Evolutionary conservation across 1,284 basidiomycete species (phyloP), one percentile per base, ranked within the genome.

Genomic region (Pseudozyma flocculosa): DNA sequence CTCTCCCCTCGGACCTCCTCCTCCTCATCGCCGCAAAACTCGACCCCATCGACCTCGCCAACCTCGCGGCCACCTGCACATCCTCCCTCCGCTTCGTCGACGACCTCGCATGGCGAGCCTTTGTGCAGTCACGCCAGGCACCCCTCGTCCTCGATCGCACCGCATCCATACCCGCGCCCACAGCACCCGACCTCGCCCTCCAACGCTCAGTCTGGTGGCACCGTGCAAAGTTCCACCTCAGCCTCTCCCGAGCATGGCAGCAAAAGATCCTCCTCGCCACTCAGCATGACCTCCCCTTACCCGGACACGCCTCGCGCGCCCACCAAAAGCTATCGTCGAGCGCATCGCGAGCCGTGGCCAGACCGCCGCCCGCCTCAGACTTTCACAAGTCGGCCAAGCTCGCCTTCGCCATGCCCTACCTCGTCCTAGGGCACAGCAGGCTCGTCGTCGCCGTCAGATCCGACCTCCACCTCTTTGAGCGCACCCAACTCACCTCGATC

Each of bases 1-100:
- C 36, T 4, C 50, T 65, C 1, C 54, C 57, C 9, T 26, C 50
- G 24, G 62, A 65, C 29, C 41, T 65, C 15, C 57, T 57, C 57
- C 45, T 65, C 3, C 43, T 43, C 45, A 60, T 65, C 57, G 55
- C 56, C 22, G 9, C 38, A 4, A 41, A 47, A 9, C 45, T 65
- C 2, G 2, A 17, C 7, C 30, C 39, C 10, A 10, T 11, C 23
- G 19, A 48, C 21, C 43, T 50, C n/a, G 32, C 48, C 5, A 22
- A 43, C 0, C 54, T 65, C 32, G 45, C 50, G 8, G 26, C 21
- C 3, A 47, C 54, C 15, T 50, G 50, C 40, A 41, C 17, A 0
- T 50, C 43, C n/a, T 10, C 47, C 0, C 40, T 54, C 2, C 7
- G 8, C 3, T 39, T 65, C n/a, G 43, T 61, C 23, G 62, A 65